Percentiles rank a stretch among this genome's conserved stretches.
These are phyloP conservation scores for Paspalum vaginatum DNA, from an alignment of 176 grass and related monocot genomes.

Conservation along the genomic window DNA sequence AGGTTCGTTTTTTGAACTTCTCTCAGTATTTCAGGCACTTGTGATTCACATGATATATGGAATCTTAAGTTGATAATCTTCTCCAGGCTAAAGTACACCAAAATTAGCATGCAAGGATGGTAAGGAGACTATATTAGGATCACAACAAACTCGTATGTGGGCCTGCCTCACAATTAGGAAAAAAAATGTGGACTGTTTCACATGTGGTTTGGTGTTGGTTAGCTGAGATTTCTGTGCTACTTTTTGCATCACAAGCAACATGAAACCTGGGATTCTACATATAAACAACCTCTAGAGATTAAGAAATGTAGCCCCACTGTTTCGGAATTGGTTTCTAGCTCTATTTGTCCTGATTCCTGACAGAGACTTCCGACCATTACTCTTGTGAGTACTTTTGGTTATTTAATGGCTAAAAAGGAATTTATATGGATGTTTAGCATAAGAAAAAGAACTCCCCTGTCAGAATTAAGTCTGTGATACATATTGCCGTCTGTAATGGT, in stretches of 20 bases:
- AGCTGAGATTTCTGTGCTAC: not conserved
- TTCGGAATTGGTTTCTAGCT: not conserved
- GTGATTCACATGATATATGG: constrained; percentile 11
- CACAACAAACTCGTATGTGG: constrained; percentile 23
- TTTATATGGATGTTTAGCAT: not conserved
- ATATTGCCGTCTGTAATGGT: not conserved
- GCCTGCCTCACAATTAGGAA: not conserved
- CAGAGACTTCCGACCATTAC: not conserved
- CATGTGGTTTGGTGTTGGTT: constrained; percentile 11
- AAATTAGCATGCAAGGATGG: not conserved
- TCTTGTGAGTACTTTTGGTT: not conserved
- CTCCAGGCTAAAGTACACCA: not conserved
- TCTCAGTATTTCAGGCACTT: not conserved
- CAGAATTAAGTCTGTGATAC: not conserved
- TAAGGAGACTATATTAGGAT: not conserved
- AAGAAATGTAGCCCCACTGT: not conserved
- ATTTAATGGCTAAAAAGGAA: not conserved
- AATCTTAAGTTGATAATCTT: not conserved
- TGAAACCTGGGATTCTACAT: constrained; percentile 15
- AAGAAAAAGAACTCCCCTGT: not conserved
- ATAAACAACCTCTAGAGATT: not conserved
- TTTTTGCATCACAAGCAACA: constrained; percentile 40
- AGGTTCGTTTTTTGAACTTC: not conserved
- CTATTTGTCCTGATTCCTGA: constrained; percentile 8
- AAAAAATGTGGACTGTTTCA: constrained; percentile 18